phyloP scores from a whole-genome alignment of 2,329 filamentous ascomycete genomes.

The Xylogone sp. region DNA sequence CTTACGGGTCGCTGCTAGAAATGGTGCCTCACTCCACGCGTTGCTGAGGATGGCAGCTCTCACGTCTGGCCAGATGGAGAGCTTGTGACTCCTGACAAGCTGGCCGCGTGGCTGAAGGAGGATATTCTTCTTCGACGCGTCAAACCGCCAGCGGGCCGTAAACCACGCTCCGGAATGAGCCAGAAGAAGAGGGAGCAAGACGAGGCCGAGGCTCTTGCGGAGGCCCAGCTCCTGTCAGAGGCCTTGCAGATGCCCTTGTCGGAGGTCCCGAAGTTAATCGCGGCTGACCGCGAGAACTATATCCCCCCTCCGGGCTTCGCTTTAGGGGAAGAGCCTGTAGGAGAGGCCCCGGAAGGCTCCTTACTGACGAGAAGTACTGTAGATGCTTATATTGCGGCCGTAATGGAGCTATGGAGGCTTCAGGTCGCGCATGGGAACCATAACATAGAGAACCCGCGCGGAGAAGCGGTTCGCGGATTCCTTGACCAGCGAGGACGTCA shows the following conservation, averaged over 20 bases:
- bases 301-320: slow-evolving; percentile 1
- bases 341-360: neutral
- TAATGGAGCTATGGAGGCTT: slow-evolving; percentile 3
- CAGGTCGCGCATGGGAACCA: slow-evolving; percentile 2
- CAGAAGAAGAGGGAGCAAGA: neutral
- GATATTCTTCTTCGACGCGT: slow-evolving; percentile 4
- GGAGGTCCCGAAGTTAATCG: slow-evolving; percentile 1
- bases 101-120: slow-evolving; percentile 5
- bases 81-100: slow-evolving; percentile 5
- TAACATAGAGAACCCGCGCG: slow-evolving; percentile 2
- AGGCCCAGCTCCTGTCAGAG: slow-evolving; percentile 1
- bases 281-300: slow-evolving; percentile 2
- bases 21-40: neutral
- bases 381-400: slow-evolving; percentile 4
- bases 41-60: slow-evolving; percentile 2
- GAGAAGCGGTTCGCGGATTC: slow-evolving; percentile 1
- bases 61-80: slow-evolving; percentile 4
- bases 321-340: neutral
- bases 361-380: slow-evolving; percentile 1
- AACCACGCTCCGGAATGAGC: neutral
- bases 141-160: neutral
- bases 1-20: neutral
- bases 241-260: slow-evolving; percentile 1
- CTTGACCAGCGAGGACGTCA: slow-evolving; percentile 2
- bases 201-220: neutral